Evolutionary conservation across 2,329 filamentous ascomycete species (phyloP).

Genomic region (Keithomyces neogunnii): DNA sequence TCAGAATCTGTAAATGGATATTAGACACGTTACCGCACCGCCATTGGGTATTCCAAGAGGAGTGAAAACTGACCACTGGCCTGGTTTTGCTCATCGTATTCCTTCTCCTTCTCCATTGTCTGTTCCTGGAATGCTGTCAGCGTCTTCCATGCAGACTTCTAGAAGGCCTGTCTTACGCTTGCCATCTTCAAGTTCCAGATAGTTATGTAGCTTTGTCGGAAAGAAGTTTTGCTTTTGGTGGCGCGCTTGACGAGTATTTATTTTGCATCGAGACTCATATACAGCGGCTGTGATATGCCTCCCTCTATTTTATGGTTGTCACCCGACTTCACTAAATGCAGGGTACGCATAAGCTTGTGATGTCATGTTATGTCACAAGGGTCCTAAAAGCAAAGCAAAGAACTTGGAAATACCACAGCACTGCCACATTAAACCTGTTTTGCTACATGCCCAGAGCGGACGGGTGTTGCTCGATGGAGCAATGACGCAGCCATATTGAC

Average conservation of each 20-base stretch:
- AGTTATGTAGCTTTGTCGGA: too few relatives aligned
- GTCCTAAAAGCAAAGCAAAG: not conserved
- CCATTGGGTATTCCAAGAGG: not conserved
- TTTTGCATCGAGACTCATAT: too few relatives aligned
- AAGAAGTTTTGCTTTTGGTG: not conserved
- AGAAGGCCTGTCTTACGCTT: too few relatives aligned
- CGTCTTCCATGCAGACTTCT: not conserved
- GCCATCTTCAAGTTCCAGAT: too few relatives aligned
- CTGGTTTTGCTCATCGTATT: constrained; percentile 1
- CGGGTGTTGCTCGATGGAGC: not conserved
- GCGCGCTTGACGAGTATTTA: too few relatives aligned
- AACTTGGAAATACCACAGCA: not conserved
- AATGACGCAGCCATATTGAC: not conserved
- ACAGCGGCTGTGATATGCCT: not conserved
- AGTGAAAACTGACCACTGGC: not conserved
- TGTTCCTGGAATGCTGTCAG: not conserved
- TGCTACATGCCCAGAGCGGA: not conserved
- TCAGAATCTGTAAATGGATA: not conserved
- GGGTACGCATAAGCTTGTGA: not conserved
- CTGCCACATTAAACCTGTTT: not conserved
- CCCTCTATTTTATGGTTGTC: not conserved
- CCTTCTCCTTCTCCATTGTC: constrained; percentile 1
- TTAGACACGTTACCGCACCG: not conserved
- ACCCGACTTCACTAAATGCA: not conserved
- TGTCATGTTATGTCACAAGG: not conserved